Evolutionary conservation across 306 rosid genomes (phyloP), one percentile per base, ranked within the genome.

Genomic region (Vicia villosa): DNA sequence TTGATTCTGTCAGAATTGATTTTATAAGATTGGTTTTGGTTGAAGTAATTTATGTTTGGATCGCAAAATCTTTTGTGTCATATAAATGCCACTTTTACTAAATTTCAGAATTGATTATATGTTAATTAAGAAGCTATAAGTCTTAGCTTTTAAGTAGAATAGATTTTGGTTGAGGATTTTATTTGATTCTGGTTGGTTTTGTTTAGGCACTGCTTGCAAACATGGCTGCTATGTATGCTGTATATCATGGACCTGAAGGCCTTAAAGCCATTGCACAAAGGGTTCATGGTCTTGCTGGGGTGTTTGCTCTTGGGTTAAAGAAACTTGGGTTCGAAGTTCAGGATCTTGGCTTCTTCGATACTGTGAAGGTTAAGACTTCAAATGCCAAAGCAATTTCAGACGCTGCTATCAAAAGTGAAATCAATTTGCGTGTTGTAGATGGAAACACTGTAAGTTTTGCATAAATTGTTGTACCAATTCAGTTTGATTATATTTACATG

Each of bases 151-250:
- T 14, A 51, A 12, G 14, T 9, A 17, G 37, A 32, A 32, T 8
- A 34, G 38, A 34, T 34, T 34, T 63, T 63, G 70, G 76, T 56
- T 68, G 68, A 49, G 69, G 69, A 68, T 68, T 66, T 74, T 56
- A 57, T 77, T 76, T 43, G 14, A 26, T 72, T 68, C 41, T 22
- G 22, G 16, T 26, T 75, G 30, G 67, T 81, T 73, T 20, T 80
- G 11, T 72, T 14, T 68, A 95, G 99, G 99, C 99, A 13, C 79
- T 95, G 63, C 97, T 95, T 77, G 99, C 99, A 70, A 95, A 95
- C 86, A 95, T 95, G 99, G 93, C 99, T 79, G 97, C 99, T 64
- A 89, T 95, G 99, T 95, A 74, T 74, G 99, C 99, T 20, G 97
- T 95, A 52, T 95, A 95, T 77, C 99, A 95, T 68, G 99, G 99